phyloP scores from a whole-genome alignment of 495 filamentous ascomycete genomes.

The Lasiosphaeriaceae sp. region DNA sequence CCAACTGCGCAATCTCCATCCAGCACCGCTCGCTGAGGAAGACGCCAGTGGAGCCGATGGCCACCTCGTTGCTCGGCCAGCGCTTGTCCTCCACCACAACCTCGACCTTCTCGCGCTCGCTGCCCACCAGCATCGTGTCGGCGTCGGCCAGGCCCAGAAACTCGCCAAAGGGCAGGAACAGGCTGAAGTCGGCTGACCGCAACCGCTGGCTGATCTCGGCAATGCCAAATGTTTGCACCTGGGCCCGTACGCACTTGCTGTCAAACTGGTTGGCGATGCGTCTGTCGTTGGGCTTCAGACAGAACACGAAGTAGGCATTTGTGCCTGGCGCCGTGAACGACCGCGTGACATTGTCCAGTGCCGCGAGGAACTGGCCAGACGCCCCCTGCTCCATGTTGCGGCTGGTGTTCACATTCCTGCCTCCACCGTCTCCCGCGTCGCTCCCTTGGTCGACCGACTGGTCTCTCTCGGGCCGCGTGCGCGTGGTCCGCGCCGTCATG shows the following conservation, averaged over 20 bases:
- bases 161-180: conserved; percentile 94
- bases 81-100: conserved; percentile 80
- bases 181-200: conserved; percentile 87
- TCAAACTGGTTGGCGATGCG: conserved; percentile 98
- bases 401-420: conserved; percentile 31
- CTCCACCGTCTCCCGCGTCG: conserved; percentile 41
- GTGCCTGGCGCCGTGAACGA: conserved; percentile 74
- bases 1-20: conserved; percentile 77
- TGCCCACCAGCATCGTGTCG: conserved; percentile 79
- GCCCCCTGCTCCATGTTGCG: conserved; percentile 67
- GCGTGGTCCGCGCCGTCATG: conserved; percentile 39
- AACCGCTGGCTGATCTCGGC: conserved; percentile 93
- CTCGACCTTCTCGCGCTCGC: conserved; percentile 89
- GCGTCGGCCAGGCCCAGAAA: conserved; percentile 86
- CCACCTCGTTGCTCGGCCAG: conserved; percentile 90
- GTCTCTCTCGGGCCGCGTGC: conserved; percentile 42
- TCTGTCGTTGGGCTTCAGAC: conserved; percentile 93
- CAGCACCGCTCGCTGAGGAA: conserved; percentile 95
- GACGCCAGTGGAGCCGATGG: conserved; percentile 85
- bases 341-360: conserved; percentile 82
- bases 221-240: conserved; percentile 93
- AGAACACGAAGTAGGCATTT: conserved; percentile 95
- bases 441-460: conserved; percentile 37
- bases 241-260: conserved; percentile 92
- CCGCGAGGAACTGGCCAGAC: conserved; percentile 84